Base-by-base conservation (phyloP, 768 basidiomycete species). In the Nidularia sp. region DNA sequence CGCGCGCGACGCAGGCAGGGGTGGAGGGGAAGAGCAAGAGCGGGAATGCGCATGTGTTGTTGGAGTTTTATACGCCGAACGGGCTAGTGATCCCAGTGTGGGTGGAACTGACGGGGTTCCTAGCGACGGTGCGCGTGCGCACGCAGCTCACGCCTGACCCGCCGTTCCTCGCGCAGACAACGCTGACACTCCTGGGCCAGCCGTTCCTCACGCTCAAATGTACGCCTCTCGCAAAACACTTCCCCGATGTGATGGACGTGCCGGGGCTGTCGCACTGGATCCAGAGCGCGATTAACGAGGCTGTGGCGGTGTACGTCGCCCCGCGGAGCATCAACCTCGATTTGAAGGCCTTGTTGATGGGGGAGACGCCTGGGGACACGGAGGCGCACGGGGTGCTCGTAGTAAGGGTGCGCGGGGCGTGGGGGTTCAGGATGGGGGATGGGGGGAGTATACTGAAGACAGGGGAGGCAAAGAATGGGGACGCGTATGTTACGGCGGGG, bases 191-290 rank as follows among this genome's bases (percentile, higher is more conserved):
- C 12, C 79, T 90, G 57, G 88, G 88, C 13, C 78, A 87, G 5
- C 90, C 90, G 0, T 73, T 76, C 35, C 78, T 87, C 41, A 78
- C 79, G 18, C 70, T 87, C 32, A 82, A 81, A 15, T 86, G 82
- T 45, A 81, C 83, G 1, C 86, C 89, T 0, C 72, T 90, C 55
- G 71, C 78, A 44, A 78, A 74, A 56, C 64, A 73, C 5, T 78
- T 88, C n/a, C 75, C 87, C 12, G 89, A 90, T 62, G 71, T 91
- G n/a, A 83, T 91, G 75, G 85, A 91, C 65, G 62, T 91, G 1
- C 89, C 89, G 0, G 78, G 83, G 48, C 66, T 92, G 47, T 84
- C 81, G 1, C 73, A 76, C 0, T 90, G 88, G 74, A 70, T 91
- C 32, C 83, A 88, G 58, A 78, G 73, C 48, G 76, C 80, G 3